Evolutionary conservation across 768 basidiomycete species (phyloP).

Genomic region (Steccherinum ochraceum): DNA sequence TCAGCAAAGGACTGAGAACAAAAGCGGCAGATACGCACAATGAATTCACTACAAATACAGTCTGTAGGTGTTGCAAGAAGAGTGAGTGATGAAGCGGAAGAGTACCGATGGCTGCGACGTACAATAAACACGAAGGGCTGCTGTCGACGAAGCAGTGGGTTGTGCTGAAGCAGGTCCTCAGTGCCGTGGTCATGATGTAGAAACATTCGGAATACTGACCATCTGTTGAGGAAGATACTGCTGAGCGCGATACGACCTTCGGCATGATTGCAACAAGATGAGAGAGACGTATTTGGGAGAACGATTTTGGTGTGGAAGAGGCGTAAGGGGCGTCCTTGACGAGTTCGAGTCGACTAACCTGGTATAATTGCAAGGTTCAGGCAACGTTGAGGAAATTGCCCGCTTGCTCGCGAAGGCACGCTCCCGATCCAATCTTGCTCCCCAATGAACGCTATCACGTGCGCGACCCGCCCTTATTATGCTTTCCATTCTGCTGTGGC

Average conservation of each 20-base stretch:
- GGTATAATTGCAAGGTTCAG: background rate
- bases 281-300: too few species aligned
- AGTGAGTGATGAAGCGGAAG: background rate
- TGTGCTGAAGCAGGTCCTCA: conserved; percentile 42
- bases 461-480: conserved; percentile 16
- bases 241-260: conserved; percentile 85
- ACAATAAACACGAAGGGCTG: conserved; percentile 81
- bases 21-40: conserved; percentile 42
- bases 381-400: background rate
- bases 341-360: too few species aligned
- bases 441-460: background rate
- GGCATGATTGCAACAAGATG: conserved; percentile 67
- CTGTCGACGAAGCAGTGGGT: conserved; percentile 73
- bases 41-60: conserved; percentile 85
- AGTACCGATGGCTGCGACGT: too few species aligned
- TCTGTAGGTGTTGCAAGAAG: conserved; percentile 34
- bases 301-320: too few species aligned
- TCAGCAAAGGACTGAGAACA: background rate
- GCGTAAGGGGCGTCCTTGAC: background rate
- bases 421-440: background rate
- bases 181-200: conserved; percentile 5
- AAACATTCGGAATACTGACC: conserved; percentile 34
- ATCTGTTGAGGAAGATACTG: conserved; percentile 83
- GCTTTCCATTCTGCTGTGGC: conserved; percentile 13
- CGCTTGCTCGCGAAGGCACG: too few species aligned